Base-by-base conservation (phyloP, 306 rosid species). In the Lagenaria siceraria region DNA sequence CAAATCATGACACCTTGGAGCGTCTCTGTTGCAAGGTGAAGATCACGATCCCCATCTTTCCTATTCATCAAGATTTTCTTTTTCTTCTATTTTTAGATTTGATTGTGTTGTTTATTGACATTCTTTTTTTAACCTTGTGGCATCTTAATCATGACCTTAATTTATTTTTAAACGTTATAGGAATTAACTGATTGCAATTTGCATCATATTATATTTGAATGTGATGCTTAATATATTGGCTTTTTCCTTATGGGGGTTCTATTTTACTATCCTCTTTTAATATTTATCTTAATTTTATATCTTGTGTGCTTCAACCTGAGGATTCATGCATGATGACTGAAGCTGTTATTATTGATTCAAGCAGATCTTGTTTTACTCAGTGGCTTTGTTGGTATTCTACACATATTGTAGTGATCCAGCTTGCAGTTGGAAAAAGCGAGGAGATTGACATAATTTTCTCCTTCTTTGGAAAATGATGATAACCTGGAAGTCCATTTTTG, bases 1-100 rank as follows among this genome's bases (percentile, higher is more conserved):
- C 93, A 87, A 79, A 19, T 63, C 60, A 82, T 95, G 76, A 95
- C 98, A 8, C 98, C 98, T 10, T 95, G 98, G 98, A 87, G 81
- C 82, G 73, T 90, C 60, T 90, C 97, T 58, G 93, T 95, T 78
- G 97, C 98, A 1, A 89, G 97, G 98, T 95, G 73, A 78, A 83
- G 29, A 60, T 73, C 81, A 14, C 33, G 49, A 56, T 7, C 75
- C 38, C 79, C 65, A 38, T 31, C 31, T 11, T 25, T 54, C 6
- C 1, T 59, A 29, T 61, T 55, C 24, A 33, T 25, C 54, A 36
- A 46, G 54, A 76, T 40, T 29, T 63, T 59, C 51, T 3, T 6
- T 11, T 59, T 59, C 15, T 54, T 10, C 10, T 55, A 0, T 60
- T 60, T 54, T 52, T 43, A 21, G 8, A 21, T 12, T 64, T 66